Percentiles rank a stretch among this genome's conserved stretches.
These are phyloP conservation scores for Phytophthora syringae DNA, from an alignment of 352 stramenopile species.

Conservation along the genomic window DNA sequence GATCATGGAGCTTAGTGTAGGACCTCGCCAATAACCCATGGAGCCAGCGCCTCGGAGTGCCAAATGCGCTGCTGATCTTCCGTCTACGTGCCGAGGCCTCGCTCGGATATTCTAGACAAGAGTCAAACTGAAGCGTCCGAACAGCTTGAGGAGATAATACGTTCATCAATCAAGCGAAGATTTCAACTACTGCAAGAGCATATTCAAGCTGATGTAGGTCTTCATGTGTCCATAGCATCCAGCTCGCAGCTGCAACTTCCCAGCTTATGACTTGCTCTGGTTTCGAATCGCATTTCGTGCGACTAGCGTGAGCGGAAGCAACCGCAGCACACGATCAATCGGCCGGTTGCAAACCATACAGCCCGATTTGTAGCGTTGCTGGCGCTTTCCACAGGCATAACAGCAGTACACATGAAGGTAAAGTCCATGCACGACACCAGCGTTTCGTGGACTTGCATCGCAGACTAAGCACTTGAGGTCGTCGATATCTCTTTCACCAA, in stretches of 20 bases:
- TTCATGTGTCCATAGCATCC: too few species aligned
- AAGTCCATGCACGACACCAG: slow-evolving; percentile 73
- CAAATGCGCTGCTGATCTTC: too few species aligned
- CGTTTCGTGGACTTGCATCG: slow-evolving; percentile 59
- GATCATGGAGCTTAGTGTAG: too few species aligned
- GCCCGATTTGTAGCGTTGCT: slow-evolving; percentile 52
- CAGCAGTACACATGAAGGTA: slow-evolving; percentile 88
- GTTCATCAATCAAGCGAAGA: too few species aligned
- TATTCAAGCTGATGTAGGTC: too few species aligned
- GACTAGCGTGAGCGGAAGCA: slow-evolving; percentile 75
- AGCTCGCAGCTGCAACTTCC: not conserved
- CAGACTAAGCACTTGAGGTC: slow-evolving; percentile 80
- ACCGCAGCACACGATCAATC: slow-evolving; percentile 76
- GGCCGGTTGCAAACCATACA: slow-evolving; percentile 83
- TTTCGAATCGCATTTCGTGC: slow-evolving; percentile 48
- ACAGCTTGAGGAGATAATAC: too few species aligned
- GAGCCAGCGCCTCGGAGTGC: too few species aligned
- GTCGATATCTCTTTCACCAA: slow-evolving; percentile 47
- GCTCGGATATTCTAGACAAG: too few species aligned
- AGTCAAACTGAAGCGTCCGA: too few species aligned
- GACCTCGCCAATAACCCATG: too few species aligned
- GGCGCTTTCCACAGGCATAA: slow-evolving; percentile 78
- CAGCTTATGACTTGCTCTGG: slow-evolving; percentile 25
- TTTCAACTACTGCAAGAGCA: too few species aligned
- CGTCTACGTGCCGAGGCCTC: too few species aligned